Evolutionary conservation across 2,329 filamentous ascomycete genomes (phyloP), one percentile per base, ranked within the genome.

Genomic region (Cladosporium sp.): DNA sequence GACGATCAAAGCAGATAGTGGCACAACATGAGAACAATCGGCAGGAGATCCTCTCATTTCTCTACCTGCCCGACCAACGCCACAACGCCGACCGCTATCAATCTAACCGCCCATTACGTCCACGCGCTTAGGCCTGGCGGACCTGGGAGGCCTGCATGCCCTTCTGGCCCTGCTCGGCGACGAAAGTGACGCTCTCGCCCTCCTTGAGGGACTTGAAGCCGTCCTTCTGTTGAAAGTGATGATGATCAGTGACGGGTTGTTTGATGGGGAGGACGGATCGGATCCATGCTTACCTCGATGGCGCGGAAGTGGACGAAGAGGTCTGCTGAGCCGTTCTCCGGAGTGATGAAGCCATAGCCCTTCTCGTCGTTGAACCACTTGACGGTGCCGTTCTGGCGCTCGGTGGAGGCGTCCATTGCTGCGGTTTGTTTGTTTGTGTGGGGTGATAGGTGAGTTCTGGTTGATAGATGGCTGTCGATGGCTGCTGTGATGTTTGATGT

Each of bases 301-400:
- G 50, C 50, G 50, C 50, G 50, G 50, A 53, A 53, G 50, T 53
- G 50, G 16, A 53, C 50, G 50, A 53, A 53, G 43, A 53, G 50
- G 44, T 53, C 50, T 19, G 50, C 50, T n/a, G 48, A 50, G 43
- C 50, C 50, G 50, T 53, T 53, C 50, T 53, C 50, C 28, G 50
- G 50, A 37, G 43, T 53, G 50, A 53, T 53, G 50, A 53, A 53
- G 22, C 50, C 50, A 43, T 46, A 53, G 9, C 50, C 50, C 50
- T 53, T 53, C 35, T 46, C 44, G 43, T 53, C 50, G 50, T 53
- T 53, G 50, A 53, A 53, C 50, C 50, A 53, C 50, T 53, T 53
- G 50, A 53, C 50, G 38, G 50, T 53, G 50, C 50, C 50, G 44
- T 46, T 46, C 44, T 53, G 50, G 44, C 50, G 50, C 31, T 53